These are phyloP conservation scores for Termitomyces sp. DNA, from an alignment of 768 basidiomycete genomes.

Conservation along the genomic window DNA sequence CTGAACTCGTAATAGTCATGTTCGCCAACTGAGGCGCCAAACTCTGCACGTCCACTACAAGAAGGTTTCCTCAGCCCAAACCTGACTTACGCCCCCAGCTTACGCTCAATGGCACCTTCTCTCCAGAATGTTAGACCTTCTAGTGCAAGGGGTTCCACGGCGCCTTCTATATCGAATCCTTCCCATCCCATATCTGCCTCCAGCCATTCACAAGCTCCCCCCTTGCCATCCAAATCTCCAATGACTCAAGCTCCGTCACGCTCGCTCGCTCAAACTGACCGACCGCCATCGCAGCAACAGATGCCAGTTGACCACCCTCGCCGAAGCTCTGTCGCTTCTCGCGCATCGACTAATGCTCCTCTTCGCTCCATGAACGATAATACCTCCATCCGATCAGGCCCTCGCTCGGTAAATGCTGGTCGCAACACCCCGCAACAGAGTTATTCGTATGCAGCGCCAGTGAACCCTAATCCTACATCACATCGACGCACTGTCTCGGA, in stretches of 20 bases:
- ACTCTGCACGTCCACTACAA: slow-evolving; percentile 11
- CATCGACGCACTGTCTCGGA: slow-evolving; percentile 13
- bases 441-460: not conserved
- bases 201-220: slow-evolving; percentile 3
- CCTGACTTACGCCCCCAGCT: slow-evolving; percentile 1
- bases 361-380: slow-evolving; percentile 1
- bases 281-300: slow-evolving; percentile 5
- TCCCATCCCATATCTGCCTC: slow-evolving; percentile 9
- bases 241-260: not conserved
- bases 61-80: slow-evolving; percentile 17
- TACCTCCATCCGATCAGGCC: slow-evolving; percentile 4
- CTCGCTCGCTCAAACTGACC: not conserved
- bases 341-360: not conserved
- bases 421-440: slow-evolving; percentile 4
- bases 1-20: slow-evolving; percentile 13
- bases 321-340: slow-evolving; percentile 9
- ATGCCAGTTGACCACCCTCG: not conserved
- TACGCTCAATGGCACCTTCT: slow-evolving; percentile 7
- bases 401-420: not conserved
- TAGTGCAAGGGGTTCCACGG: not conserved
- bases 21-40: slow-evolving; percentile 18
- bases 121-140: not conserved
- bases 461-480: not conserved
- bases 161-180: not conserved
- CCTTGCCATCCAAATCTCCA: not conserved